Base-by-base conservation (phyloP, 75 land plant species). In the Picea glauca region DNA sequence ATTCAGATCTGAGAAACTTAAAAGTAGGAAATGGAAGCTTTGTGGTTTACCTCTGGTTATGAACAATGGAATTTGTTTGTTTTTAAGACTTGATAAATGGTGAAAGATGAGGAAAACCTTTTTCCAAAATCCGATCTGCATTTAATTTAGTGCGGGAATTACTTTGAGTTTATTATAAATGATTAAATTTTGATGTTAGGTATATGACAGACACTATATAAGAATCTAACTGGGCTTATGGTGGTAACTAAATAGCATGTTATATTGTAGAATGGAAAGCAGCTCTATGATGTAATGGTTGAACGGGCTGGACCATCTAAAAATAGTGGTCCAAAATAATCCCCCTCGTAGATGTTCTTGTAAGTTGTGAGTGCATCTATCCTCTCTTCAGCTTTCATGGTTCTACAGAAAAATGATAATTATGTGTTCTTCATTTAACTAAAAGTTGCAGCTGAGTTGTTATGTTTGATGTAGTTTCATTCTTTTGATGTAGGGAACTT, bases 221-320 rank as follows among this genome's bases (percentile, higher is more conserved):
- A 6, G 35, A 70, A 43, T 70, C 43, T 70, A 43, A 12, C 20
- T n/a, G 73, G 54, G n/a, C 35, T 40, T 43, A 7, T 35, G 7
- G 5, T 43, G 50, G 54, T 32, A 3, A 77, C 78, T 77, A 33
- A 35, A 23, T 15, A 15, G 7, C 23, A 33, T 21, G 21, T 54
- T 50, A 18, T 54, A 58, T 20, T 65, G 74, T 80, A 96, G 99
- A 92, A 96, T 84, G 99, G 99, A 50, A 96, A 94, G 91, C 95
- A 94, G 79, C 88, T 96, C 3, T 96, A 96, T 81, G 98, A 96
- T 85, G 92, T 90, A 17, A 91, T 96, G 98, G 95, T 94, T 78
- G 99, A 94, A 82, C 82, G 98, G 70, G 91, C 92, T 72, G 99
- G 99, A 17, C 86, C 91, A 58, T 96, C 99, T n/a, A 81, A 92